phyloP scores from a whole-genome alignment of 2,329 filamentous ascomycete species.

The Fusarium poae region DNA sequence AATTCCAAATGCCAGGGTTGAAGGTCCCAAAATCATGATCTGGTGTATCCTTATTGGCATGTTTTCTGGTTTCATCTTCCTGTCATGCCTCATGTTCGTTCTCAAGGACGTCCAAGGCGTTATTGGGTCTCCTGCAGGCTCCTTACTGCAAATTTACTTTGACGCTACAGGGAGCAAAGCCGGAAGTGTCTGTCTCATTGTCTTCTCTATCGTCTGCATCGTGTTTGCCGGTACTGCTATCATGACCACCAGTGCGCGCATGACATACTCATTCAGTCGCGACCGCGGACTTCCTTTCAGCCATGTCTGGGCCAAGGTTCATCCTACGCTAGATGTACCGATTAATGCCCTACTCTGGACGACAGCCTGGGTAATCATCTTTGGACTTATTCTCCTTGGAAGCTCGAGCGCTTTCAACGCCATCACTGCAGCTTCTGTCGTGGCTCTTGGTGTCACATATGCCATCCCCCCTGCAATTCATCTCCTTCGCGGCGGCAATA shows the following conservation, averaged over 20 bases:
- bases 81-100: conserved; percentile 74
- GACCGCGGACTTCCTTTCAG: conserved; percentile 78
- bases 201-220: conserved; percentile 75
- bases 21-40: conserved; percentile 76
- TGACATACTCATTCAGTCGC: conserved; percentile 74
- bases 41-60: conserved; percentile 74
- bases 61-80: conserved; percentile 70
- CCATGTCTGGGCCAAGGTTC: conserved; percentile 68
- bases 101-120: conserved; percentile 69
- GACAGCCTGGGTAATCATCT: conserved; percentile 71
- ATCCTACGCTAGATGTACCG: conserved; percentile 73
- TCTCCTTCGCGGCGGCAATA: conserved; percentile 72
- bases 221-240: conserved; percentile 73
- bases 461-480: conserved; percentile 81
- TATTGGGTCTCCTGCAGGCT: conserved; percentile 67
- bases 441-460: conserved; percentile 78
- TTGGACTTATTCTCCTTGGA: conserved; percentile 78
- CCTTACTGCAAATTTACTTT: conserved; percentile 73
- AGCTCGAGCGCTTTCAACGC: conserved; percentile 77
- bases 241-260: conserved; percentile 75
- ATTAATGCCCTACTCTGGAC: conserved; percentile 76
- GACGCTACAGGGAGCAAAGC: conserved; percentile 73
- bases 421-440: conserved; percentile 78
- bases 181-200: conserved; percentile 73
- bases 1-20: conserved; percentile 68